These are phyloP conservation scores for Chytriomyces sp. DNA, from an alignment of 192 early-diverging fungal genomes.

Conservation along the genomic window DNA sequence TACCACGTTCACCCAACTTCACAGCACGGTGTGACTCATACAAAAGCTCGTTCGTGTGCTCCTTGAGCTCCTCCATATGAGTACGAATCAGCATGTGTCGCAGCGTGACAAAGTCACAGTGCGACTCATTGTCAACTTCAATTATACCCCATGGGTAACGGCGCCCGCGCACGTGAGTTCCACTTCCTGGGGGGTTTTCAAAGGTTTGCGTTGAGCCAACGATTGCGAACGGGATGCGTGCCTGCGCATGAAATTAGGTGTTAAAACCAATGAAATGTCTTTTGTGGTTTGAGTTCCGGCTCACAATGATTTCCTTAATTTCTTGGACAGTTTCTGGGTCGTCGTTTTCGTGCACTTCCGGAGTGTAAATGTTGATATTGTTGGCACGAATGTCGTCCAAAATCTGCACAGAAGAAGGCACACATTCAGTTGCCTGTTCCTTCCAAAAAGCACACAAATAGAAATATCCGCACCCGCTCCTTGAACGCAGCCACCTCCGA, in stretches of 20 bases:
- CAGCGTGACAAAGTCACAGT: constrained; percentile 69
- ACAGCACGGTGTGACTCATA: constrained; percentile 65
- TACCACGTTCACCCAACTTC: constrained; percentile 53
- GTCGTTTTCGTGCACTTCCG: constrained; percentile 90
- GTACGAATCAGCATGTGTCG: constrained; percentile 72
- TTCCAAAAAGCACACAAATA: background rate
- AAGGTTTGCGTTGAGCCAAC: constrained; percentile 64
- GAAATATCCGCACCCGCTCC: constrained; percentile 41
- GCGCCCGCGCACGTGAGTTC: constrained; percentile 61
- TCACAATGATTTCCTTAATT: constrained; percentile 89
- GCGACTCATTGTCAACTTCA: constrained; percentile 65
- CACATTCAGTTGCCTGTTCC: background rate
- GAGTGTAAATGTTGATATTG: constrained; percentile 95
- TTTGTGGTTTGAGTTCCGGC: background rate
- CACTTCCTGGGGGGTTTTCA: constrained; percentile 56
- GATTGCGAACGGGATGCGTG: constrained; percentile 65
- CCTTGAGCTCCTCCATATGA: constrained; percentile 77
- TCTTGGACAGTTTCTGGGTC: constrained; percentile 97
- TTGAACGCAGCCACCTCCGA: constrained; percentile 93
- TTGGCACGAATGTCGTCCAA: constrained; percentile 94
- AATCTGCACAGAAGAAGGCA: constrained; percentile 52
- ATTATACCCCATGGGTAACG: constrained; percentile 71
- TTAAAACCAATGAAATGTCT: background rate
- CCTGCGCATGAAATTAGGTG: constrained; percentile 32
- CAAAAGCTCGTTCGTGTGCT: constrained; percentile 65